phyloP scores from a whole-genome alignment of 805 yeast genomes.

The Candida rishiriensis region DNA sequence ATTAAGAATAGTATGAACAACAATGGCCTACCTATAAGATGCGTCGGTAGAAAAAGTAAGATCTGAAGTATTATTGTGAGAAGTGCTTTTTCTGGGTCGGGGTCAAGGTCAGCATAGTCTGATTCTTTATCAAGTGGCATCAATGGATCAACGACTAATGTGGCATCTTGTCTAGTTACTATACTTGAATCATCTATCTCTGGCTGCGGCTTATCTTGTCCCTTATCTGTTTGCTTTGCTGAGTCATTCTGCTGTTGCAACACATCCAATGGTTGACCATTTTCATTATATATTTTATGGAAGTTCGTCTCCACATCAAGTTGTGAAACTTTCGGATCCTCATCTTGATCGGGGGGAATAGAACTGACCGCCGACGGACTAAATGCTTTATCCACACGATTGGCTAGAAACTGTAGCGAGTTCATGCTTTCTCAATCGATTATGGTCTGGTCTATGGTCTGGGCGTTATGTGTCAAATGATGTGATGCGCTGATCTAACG shows the following conservation, averaged over 20 bases:
- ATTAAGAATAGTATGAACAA: slow-evolving; percentile 44
- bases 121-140: slow-evolving; percentile 9
- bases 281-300: too few relatives aligned
- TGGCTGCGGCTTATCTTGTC: neutral
- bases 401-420: slow-evolving; percentile 29
- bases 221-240: too few relatives aligned
- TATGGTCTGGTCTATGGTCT: too few relatives aligned
- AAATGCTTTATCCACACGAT: slow-evolving; percentile 29
- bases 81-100: slow-evolving; percentile 11
- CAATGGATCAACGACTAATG: slow-evolving; percentile 1
- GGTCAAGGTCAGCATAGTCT: slow-evolving; percentile 9
- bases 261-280: too few relatives aligned
- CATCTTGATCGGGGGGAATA: neutral
- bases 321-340: neutral
- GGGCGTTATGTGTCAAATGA: too few relatives aligned
- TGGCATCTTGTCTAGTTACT: slow-evolving; percentile 18
- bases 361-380: slow-evolving; percentile 10
- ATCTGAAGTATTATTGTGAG: slow-evolving; percentile 22
- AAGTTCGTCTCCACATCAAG: neutral
- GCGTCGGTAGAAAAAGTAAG: slow-evolving; percentile 44
- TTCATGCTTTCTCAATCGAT: slow-evolving; percentile 17
- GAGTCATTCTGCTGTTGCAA: too few relatives aligned
- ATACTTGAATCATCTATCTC: slow-evolving; percentile 14
- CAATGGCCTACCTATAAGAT: slow-evolving; percentile 50
- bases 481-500: too few relatives aligned